These are phyloP conservation scores for Tephrocybe rancida DNA, from an alignment of 768 basidiomycete species.

Conservation along the genomic window DNA sequence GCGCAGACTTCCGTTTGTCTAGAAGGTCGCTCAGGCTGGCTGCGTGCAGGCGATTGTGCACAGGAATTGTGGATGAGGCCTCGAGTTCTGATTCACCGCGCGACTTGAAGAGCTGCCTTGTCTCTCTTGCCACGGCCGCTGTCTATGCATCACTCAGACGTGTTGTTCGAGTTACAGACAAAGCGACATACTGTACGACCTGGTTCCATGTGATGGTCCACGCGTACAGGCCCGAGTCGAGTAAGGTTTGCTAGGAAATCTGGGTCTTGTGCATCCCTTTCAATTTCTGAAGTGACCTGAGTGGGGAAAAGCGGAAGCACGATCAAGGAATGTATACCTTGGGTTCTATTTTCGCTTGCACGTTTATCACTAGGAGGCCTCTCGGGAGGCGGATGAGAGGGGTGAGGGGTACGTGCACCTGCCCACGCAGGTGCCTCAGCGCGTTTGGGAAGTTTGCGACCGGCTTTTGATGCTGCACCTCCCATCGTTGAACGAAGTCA, in stretches of 20 bases:
- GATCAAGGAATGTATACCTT: slow-evolving; percentile 36
- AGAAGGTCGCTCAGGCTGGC: slow-evolving; percentile 56
- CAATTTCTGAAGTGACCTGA: slow-evolving; percentile 46
- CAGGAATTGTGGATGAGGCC: slow-evolving; percentile 39
- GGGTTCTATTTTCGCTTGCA: slow-evolving; percentile 54
- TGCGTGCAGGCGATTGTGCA: slow-evolving; percentile 59
- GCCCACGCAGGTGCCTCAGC: slow-evolving; percentile 49
- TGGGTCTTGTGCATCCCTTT: slow-evolving; percentile 69
- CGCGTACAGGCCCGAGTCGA: slow-evolving; percentile 66
- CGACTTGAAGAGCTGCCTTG: slow-evolving; percentile 52
- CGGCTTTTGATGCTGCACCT: slow-evolving; percentile 58
- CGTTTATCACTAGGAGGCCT: slow-evolving; percentile 16
- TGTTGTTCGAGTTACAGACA: not conserved
- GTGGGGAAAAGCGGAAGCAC: slow-evolving; percentile 1
- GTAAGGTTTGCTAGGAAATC: slow-evolving; percentile 68
- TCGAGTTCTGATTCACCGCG: slow-evolving; percentile 59
- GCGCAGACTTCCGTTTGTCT: slow-evolving; percentile 58
- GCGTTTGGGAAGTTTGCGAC: slow-evolving; percentile 55
- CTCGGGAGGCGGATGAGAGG: slow-evolving; percentile 18
- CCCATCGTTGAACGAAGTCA: slow-evolving; percentile 52
- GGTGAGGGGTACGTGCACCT: slow-evolving; percentile 40
- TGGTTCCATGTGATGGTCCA: slow-evolving; percentile 63
- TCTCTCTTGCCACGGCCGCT: slow-evolving; percentile 20
- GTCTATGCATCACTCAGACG: slow-evolving; percentile 4
- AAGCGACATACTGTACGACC: slow-evolving; percentile 45